phyloP scores from a whole-genome alignment of 768 basidiomycete genomes.

The Tylopilus felleus region DNA sequence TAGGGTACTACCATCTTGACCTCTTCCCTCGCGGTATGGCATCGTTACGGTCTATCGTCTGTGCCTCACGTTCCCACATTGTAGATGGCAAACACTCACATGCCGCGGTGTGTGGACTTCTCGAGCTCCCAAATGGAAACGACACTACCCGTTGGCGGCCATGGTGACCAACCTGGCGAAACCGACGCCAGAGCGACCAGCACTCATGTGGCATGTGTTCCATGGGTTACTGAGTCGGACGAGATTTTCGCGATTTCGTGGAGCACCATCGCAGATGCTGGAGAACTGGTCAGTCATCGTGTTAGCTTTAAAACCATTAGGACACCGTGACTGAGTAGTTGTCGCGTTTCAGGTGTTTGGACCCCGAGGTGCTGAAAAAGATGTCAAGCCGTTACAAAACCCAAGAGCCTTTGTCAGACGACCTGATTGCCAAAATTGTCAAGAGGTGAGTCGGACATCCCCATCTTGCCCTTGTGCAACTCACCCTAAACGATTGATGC shows the following conservation, averaged over 20 bases:
- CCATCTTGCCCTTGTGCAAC: no score
- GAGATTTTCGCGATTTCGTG: conserved; percentile 75
- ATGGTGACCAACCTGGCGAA: no score
- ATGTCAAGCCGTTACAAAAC: no score
- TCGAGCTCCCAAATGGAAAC: conserved; percentile 50
- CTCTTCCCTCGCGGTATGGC: conserved; percentile 74
- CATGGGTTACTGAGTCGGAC: conserved; percentile 68
- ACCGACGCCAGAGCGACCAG: no score
- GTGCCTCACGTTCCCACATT: not conserved
- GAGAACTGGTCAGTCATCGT: conserved; percentile 68
- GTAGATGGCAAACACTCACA: conserved; percentile 78
- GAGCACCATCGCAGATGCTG: no score
- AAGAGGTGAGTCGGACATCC: no score
- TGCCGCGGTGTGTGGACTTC: conserved; percentile 80
- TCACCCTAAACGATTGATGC: no score
- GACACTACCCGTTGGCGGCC: no score
- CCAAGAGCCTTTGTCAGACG: no score
- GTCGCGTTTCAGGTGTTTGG: conserved; percentile 62
- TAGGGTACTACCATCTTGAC: conserved; percentile 87
- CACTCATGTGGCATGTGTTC: conserved; percentile 80
- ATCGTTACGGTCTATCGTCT: no score
- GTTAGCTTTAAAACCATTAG: not conserved
- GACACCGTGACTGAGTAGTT: not conserved
- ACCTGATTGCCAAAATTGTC: no score
- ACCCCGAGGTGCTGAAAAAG: no score